Evolutionary conservation across 2,329 filamentous ascomycete genomes (phyloP), one percentile per base, ranked within the genome.

Genomic region (Aspergillus sp.): DNA sequence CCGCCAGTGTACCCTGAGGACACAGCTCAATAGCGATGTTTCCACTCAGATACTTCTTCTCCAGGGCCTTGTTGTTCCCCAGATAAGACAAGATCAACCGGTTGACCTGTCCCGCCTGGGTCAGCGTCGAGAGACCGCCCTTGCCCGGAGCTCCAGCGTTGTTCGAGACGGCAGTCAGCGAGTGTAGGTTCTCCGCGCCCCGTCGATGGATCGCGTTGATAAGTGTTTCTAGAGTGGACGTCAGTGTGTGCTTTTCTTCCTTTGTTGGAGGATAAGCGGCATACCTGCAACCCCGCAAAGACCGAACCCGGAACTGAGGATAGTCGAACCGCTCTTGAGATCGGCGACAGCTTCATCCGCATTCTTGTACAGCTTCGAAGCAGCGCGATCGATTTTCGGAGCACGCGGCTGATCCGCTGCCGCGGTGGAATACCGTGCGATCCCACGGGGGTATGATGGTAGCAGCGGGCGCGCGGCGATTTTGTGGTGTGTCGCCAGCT

Each of bases 301-400:
- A n/a, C 89, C 89, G 68, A 93, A 93, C 1, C 89, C 89, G 14
- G 88, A 86, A 65, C 88, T 90, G 50, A 93, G 76, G 32, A 93
- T 77, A 0, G 83, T 88, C 10, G 84, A 85, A 50, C 88, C 83
- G 62, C 87, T 86, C 66, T 86, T 77, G 52, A 92, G 75, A 65
- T 90, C 88, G 2, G 83, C 81, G 38, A 91, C 81, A 5, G 88
- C 88, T 40, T 83, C 83, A 57, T 87, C 85, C 16, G 87, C 87
- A 62, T 67, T 63, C 43, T 67, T 65, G 56, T 67, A 73, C 1
- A 74, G 21, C 42, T 74, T 74, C 2, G 71, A 72, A n/a, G 55
- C 61, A 1, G 61, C 62, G n/a, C 70, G 61, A 16, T 70, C 63
- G 14, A 67, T 54, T 43, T 57, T 62, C 3, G 68, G 66, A 0